Evolutionary conservation across 2,329 filamentous ascomycete genomes (phyloP).

Genomic region (Ophiostoma ips): DNA sequence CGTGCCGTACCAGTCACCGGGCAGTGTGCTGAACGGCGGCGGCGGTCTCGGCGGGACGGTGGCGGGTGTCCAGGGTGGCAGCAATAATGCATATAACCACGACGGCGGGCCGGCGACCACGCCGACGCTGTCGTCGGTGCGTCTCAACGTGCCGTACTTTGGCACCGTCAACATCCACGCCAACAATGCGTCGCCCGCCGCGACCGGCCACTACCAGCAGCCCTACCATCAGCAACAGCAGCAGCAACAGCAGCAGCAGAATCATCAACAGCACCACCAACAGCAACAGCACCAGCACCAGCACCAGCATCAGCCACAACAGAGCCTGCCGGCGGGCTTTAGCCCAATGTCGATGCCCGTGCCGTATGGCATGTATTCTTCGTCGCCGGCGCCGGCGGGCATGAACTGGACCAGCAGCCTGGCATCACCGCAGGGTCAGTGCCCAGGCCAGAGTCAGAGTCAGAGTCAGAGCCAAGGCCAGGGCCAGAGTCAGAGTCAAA

Average conservation of each 20-base stretch:
- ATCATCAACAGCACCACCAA: conserved; percentile 1
- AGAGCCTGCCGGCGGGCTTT: not conserved
- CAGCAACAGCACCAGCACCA: conserved; percentile 1
- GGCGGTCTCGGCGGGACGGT: not conserved
- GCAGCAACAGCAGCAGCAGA: not conserved
- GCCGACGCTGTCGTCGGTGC: conserved; percentile 15
- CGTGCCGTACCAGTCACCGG: not conserved
- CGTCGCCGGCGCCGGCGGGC: not conserved
- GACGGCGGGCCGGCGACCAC: not conserved
- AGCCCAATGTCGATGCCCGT: not conserved
- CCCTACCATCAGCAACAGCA: conserved; percentile 4
- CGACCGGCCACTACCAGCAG: not conserved
- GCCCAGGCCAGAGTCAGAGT: no score
- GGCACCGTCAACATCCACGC: conserved; percentile 31
- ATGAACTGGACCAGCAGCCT: conserved; percentile 1
- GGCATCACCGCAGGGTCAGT: not conserved
- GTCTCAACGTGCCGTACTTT: conserved; percentile 31
- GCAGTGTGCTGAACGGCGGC: no score
- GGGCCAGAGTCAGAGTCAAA: no score
- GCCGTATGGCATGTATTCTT: not conserved
- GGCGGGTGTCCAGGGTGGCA: not conserved
- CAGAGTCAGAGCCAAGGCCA: no score
- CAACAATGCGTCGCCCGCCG: not conserved
- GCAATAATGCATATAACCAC: not conserved
- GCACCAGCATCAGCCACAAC: not conserved